A percentile compares a stretch with the other conserved stretches of the same genome.
These are phyloP conservation scores for Calonectria hongkongensis DNA, from an alignment of 2,329 filamentous ascomycete genomes.

Conservation along the genomic window DNA sequence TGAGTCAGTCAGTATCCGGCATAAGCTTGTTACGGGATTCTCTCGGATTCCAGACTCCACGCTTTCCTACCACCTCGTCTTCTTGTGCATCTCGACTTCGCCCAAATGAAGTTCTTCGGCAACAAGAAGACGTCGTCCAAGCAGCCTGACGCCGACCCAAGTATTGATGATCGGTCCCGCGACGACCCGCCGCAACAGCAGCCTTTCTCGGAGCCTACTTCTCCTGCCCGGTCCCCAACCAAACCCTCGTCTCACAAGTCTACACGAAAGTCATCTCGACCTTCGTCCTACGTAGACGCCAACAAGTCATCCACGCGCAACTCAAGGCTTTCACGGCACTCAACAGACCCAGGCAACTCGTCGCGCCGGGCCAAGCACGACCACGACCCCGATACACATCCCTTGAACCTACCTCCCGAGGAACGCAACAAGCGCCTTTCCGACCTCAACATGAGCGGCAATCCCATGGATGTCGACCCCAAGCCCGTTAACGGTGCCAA, in stretches of 20 bases:
- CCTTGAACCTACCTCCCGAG: constrained; percentile 92
- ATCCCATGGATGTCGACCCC: constrained; percentile 86
- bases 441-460: constrained; percentile 76
- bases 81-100: constrained; percentile 42
- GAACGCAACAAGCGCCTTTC: constrained; percentile 87
- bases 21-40: constrained; percentile 64
- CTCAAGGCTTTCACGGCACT: constrained; percentile 68
- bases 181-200: constrained; percentile 61
- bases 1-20: constrained; percentile 59
- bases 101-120: constrained; percentile 73
- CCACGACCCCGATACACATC: constrained; percentile 84
- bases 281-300: constrained; percentile 56
- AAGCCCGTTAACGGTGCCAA: constrained; percentile 71
- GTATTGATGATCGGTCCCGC: constrained; percentile 61
- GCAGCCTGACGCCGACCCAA: constrained; percentile 62
- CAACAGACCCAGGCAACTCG: constrained; percentile 67
- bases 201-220: constrained; percentile 60
- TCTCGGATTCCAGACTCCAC: constrained; percentile 49
- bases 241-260: constrained; percentile 60
- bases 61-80: constrained; percentile 28
- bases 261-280: constrained; percentile 57
- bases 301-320: constrained; percentile 61
- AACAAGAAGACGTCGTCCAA: constrained; percentile 66
- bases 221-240: constrained; percentile 61
- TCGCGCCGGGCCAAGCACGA: constrained; percentile 75